Conservation (phyloP, 768 basidiomycete species). For the Suillus discolor region DNA sequence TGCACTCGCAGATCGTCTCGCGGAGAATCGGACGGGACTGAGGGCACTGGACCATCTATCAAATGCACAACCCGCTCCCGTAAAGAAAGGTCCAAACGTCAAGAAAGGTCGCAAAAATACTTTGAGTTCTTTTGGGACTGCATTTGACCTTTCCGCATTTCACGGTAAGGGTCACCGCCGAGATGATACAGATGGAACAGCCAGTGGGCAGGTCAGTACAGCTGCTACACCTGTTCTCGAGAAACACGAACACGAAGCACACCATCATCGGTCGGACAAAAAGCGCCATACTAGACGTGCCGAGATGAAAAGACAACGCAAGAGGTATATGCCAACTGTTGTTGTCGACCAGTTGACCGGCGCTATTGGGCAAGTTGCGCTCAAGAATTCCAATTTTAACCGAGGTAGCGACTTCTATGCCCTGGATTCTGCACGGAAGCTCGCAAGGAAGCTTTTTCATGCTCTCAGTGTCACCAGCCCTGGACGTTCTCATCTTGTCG, state of each 20-base stretch:
- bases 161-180: constrained; percentile 13
- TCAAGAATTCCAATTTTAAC: constrained; percentile 67
- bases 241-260: constrained; percentile 16
- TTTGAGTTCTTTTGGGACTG: constrained; percentile 37
- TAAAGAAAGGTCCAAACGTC: constrained; percentile 40
- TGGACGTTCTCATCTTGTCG: constrained; percentile 59
- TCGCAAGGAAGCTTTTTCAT: constrained; percentile 71
- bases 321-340: constrained; percentile 60
- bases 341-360: constrained; percentile 70
- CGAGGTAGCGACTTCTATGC: constrained; percentile 55
- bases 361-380: constrained; percentile 69
- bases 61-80: constrained; percentile 53
- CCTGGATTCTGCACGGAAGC: constrained; percentile 62
- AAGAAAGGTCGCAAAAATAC: constrained; percentile 51
- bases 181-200: constrained; percentile 10
- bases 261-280: constrained; percentile 15
- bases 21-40: constrained; percentile 69
- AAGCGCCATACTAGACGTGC: constrained; percentile 26
- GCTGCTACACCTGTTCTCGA: constrained; percentile 13
- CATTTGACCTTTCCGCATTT: constrained; percentile 34
- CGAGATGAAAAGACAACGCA: constrained; percentile 43
- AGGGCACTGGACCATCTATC: constrained; percentile 73
- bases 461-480: constrained; percentile 62
- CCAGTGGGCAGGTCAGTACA: constrained; percentile 19
- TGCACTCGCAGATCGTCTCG: constrained; percentile 72